Base-by-base conservation (phyloP, 2,329 filamentous ascomycete genomes). In the Xylaria sp. region DNA sequence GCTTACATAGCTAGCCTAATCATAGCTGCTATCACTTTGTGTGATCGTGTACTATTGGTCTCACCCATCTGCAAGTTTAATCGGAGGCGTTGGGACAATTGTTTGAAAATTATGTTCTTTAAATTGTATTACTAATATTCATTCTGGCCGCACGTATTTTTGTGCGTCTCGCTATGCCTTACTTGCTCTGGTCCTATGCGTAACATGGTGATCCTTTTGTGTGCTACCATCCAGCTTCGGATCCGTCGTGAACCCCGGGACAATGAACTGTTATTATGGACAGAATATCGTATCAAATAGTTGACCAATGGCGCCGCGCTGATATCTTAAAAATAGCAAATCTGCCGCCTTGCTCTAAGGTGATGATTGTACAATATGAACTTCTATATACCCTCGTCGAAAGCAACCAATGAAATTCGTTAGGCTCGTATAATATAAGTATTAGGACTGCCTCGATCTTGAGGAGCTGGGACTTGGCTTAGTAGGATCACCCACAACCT, bases 401-500 rank as follows among this genome's bases (percentile, higher is more conserved):
- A 50, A 61, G 51, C 30, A 24, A 63, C 21, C 61, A 67, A 70
- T 61, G 62, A 64, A 66, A 69, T 69, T 69, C 69, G 67, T 71
- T 64, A 65, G 59, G n/a, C 50, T 71, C 62, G 59, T 70, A 64
- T 70, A 60, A n/a, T 64, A 59, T 61, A 51, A 57, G 21, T 4
- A 30, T 64, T 17, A 61, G 45, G 62, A 45, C 19, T 51, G 62
- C 51, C 42, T 63, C 17, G 69, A 68, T 53, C 21, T 56, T 36
- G 65, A 60, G 27, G 65, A 61, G 45, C 36, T 63, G 9, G 75
- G 73, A 59, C 76, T 78, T 55, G 76, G 74, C 64, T 75, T 75
- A 56, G 71, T 73, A 24, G 75, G 67, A 48, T 78, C 84, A 59
- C 86, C 82, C 2, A 90, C 82, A 17, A 90, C 79, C 76, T 90